Evolutionary conservation across 305 asterid genomes (phyloP), one percentile per base, ranked within the genome.

Genomic region (Fraxinus paxiana): DNA sequence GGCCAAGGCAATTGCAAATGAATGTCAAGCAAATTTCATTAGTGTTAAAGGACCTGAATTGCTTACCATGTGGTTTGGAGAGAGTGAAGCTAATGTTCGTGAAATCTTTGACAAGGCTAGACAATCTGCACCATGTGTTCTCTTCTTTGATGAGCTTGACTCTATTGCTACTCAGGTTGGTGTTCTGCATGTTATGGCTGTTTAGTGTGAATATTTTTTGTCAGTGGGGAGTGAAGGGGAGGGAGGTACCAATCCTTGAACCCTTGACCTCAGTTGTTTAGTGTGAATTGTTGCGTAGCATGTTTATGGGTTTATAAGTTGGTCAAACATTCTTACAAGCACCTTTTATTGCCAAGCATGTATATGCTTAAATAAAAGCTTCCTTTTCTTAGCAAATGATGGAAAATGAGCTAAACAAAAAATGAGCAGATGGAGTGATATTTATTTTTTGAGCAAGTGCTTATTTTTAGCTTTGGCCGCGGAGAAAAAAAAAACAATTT

Each of bases 1-100:
- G 22, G 84, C 77, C 17, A 81, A 81, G 71, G 80, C 80, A n/a
- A 76, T 81, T 28, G 80, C 80, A 6, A 81, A 81, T 41, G 84
- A 81, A 65, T 81, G 80, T 28, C 84, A 75, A 31, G 84, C 80
- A 12, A 81, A 80, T 43, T 80, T 80, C 76, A 74, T 80, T 18
- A 74, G 79, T 24, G 43, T 73, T 34, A 80, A 73, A 61, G 83
- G 83, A 1, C 79, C 83, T 80, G 83, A 80, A 59, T 28, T 74
- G 65, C 76, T 80, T 2, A 81, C 84, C 30, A 81, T 81, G 84
- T 81, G 80, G 80, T 81, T 76, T 76, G 84, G 84, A 38, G 80
- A 81, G 46, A 76, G 84, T 65, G 80, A 81, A 54, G 79, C 83
- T 2, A 80, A 80, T 37, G 79, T 80, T 5, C 71, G 83, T 46